A percentile compares a stretch with the other conserved stretches of the same genome.
phyloP scores from a whole-genome alignment of 441 rosid genomes.

The Breynia disticha region DNA sequence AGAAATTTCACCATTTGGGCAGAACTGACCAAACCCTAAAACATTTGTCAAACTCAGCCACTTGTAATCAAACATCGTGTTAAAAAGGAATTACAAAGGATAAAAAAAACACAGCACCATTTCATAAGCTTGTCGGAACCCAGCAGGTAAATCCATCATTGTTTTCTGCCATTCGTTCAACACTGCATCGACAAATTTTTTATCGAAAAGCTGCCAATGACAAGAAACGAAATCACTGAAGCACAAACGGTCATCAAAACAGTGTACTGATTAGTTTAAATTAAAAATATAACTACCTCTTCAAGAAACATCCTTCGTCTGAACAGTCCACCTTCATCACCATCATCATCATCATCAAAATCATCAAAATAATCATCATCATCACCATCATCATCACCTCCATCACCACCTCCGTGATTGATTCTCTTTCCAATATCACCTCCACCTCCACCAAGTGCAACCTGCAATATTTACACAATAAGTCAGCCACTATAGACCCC shows the following conservation, averaged over 20 bases:
- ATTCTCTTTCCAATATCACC: constrained; percentile 86
- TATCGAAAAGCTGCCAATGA: constrained; percentile 67
- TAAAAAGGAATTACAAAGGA: constrained; percentile 6
- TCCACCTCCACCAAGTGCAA: constrained; percentile 85
- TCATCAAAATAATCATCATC: constrained; percentile 91
- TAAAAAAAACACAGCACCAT: constrained; percentile 41
- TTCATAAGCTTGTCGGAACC: constrained; percentile 93
- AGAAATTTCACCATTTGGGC: constrained; percentile 90
- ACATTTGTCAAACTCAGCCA: constrained; percentile 21
- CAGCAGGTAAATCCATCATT: constrained; percentile 93
- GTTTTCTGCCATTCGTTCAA: constrained; percentile 96
- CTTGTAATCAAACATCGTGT: not conserved
- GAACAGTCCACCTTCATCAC: constrained; percentile 85
- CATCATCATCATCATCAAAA: constrained; percentile 80
- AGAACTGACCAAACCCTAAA: constrained; percentile 94
- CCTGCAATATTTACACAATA: constrained; percentile 34
- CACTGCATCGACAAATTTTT: constrained; percentile 87
- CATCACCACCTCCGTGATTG: constrained; percentile 86
- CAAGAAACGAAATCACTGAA: constrained; percentile 8
- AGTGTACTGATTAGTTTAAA: not conserved
- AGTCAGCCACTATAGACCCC: constrained; percentile 1
- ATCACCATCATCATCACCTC: constrained; percentile 92
- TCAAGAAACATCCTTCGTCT: constrained; percentile 74
- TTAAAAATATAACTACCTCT: constrained; percentile 44
- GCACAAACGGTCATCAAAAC: constrained; percentile 8